These are phyloP conservation scores for Azolla pinnata DNA, from an alignment of 75 land plant genomes.

Conservation along the genomic window DNA sequence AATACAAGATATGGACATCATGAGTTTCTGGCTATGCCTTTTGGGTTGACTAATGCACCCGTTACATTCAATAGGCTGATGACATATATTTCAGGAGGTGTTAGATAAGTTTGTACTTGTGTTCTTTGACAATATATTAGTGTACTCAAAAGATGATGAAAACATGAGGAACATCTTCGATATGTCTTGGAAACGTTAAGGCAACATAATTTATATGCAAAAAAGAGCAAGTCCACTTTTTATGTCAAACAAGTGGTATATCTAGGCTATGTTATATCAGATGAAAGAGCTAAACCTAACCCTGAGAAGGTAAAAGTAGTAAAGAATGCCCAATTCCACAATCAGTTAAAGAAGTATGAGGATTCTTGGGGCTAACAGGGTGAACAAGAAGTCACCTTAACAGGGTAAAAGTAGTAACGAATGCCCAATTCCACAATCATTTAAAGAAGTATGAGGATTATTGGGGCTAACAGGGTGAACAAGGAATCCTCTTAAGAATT, in stretches of 20 bases:
- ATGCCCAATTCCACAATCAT: neutral
- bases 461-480: too few relatives aligned
- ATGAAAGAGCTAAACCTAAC: neutral
- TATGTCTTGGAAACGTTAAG: neutral
- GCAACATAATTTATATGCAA: too few relatives aligned
- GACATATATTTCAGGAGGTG: neutral
- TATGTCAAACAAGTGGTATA: too few relatives aligned
- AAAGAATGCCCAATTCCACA: neutral
- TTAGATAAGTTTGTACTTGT: slow-evolving; percentile 7
- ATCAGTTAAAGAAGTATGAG: neutral
- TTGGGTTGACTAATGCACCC: slow-evolving; percentile 20
- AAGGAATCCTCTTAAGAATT: too few relatives aligned
- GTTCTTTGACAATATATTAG: slow-evolving; percentile 1
- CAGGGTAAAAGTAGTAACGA: neutral
- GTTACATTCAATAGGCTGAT: slow-evolving; percentile 3
- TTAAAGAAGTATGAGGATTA: too few relatives aligned
- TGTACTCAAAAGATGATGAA: neutral
- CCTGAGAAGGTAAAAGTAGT: neutral
- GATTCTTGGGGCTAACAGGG: neutral
- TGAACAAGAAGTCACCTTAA: neutral
- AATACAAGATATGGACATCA: slow-evolving; percentile 16
- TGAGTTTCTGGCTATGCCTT: slow-evolving; percentile 22
- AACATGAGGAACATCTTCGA: neutral
- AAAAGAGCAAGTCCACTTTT: too few relatives aligned
- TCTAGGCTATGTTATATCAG: neutral